phyloP scores from a whole-genome alignment of 371 early-diverging fungal species.

The Umbelopsis sp. region DNA sequence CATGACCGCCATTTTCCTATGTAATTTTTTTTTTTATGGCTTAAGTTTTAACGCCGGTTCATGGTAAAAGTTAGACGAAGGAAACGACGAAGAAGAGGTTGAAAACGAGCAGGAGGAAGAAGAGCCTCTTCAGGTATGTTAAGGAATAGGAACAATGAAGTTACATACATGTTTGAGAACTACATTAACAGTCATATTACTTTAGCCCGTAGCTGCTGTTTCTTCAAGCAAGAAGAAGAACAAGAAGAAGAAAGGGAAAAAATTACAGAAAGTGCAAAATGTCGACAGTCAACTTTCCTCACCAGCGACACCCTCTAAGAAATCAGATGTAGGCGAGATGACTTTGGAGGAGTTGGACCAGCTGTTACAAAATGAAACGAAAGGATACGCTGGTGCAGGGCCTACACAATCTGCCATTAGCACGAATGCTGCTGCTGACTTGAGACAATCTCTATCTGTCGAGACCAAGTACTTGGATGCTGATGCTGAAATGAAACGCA shows the following conservation, averaged over 20 bases:
- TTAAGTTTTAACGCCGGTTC: no score
- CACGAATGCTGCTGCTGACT: constrained; percentile 28
- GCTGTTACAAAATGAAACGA: constrained; percentile 35
- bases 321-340: constrained; percentile 51
- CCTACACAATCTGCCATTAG: constrained; percentile 21
- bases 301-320: constrained; percentile 28
- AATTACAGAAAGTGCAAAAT: constrained; percentile 19
- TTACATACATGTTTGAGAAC: not conserved
- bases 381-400: not conserved
- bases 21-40: no score
- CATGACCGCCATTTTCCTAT: no score
- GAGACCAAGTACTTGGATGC: constrained; percentile 77
- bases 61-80: constrained; percentile 37
- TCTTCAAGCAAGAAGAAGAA: constrained; percentile 41
- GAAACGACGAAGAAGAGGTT: constrained; percentile 41
- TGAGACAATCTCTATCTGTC: constrained; percentile 58
- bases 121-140: constrained; percentile 11
- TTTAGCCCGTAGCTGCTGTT: not conserved
- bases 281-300: not conserved
- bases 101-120: constrained; percentile 44
- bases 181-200: not conserved
- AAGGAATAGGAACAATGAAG: not conserved
- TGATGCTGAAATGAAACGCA: constrained; percentile 84
- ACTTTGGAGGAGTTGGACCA: constrained; percentile 66
- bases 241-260: constrained; percentile 54